phyloP scores from a whole-genome alignment of 129 eudicot genomes.

The Calendula officinalis region DNA sequence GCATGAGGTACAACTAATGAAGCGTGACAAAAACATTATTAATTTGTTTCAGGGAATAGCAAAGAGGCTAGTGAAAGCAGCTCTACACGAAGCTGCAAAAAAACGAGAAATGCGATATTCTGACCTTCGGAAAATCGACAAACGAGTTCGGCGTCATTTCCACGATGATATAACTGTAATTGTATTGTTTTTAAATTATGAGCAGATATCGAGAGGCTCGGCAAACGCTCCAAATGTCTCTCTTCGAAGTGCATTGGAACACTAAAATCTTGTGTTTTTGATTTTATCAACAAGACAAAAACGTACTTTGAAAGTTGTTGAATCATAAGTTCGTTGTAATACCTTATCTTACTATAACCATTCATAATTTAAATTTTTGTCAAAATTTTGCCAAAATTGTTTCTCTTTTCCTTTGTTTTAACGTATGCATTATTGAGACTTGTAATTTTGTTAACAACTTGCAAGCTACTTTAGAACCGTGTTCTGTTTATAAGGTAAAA shows the following conservation, averaged over 20 bases:
- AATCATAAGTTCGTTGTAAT: conserved; percentile 35
- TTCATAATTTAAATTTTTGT: conserved; percentile 22
- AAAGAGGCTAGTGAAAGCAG: conserved; percentile 65
- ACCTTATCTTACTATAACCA: conserved; percentile 24
- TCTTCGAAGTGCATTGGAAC: conserved; percentile 56
- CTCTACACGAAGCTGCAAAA: conserved; percentile 64
- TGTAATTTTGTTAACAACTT: too few species aligned
- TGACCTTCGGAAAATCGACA: conserved; percentile 58
- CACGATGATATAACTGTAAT: conserved; percentile 74
- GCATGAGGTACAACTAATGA: neutral
- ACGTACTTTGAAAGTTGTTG: conserved; percentile 8
- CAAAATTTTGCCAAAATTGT: conserved; percentile 19
- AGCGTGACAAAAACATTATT: neutral
- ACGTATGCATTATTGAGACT: too few species aligned
- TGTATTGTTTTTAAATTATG: conserved; percentile 58
- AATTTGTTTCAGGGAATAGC: conserved; percentile 52
- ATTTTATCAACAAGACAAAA: neutral
- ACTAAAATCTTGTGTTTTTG: conserved; percentile 33
- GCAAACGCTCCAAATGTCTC: conserved; percentile 42
- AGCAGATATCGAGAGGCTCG: conserved; percentile 42
- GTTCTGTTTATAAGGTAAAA: too few species aligned
- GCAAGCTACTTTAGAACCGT: too few species aligned
- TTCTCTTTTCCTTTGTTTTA: neutral
- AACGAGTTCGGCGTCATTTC: conserved; percentile 64
- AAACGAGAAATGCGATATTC: conserved; percentile 68